Evolutionary conservation across 1,139 yeast species (phyloP), one percentile per base, ranked within the genome.

Genomic region (Yamadazyma trypodendri): DNA sequence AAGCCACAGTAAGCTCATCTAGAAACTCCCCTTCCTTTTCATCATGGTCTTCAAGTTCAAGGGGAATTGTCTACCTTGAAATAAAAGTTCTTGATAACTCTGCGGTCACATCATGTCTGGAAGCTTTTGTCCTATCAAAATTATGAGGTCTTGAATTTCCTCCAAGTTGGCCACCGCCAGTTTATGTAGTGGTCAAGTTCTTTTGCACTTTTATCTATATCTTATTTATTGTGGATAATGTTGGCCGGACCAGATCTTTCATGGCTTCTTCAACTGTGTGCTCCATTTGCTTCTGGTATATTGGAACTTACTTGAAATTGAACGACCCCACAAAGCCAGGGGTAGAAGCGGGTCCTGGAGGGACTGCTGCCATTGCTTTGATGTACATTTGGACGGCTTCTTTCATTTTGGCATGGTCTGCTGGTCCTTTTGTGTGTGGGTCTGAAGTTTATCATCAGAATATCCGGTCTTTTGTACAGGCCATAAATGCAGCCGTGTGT

Each of bases 301-400:
- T 68, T 46, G 75, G 73, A 7, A 56, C 69, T 2, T 68, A 66
- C 40, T 49, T 67, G 34, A 65, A 66, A 42, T 31, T 68, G 4
- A 59, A 60, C 39, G 71, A 66, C 38, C 71, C 73, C 2, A 61
- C 70, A 2, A 43, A 54, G 33, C 65, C 68, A 0, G 70, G 68
- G 2, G 54, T 48, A n/a, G 50, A 40, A 34, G 67, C 69, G 11
- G 73, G 72, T 20, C 71, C 72, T 29, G 73, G 70, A 6, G 73
- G 72, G 15, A 61, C 56, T 22, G 71, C 69, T 8, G 74, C 74
- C 11, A 63, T 68, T 45, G 72, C 55, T 7, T 52, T 67, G 63
- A 66, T 68, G 72, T 68, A 68, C 44, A 52, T 68, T 33, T 68
- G 73, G 73, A 63, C 67, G 34, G 72, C 71, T 4, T 61, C 68